Conservation (phyloP, 768 basidiomycete species). For the Flagelloscypha sp. region DNA sequence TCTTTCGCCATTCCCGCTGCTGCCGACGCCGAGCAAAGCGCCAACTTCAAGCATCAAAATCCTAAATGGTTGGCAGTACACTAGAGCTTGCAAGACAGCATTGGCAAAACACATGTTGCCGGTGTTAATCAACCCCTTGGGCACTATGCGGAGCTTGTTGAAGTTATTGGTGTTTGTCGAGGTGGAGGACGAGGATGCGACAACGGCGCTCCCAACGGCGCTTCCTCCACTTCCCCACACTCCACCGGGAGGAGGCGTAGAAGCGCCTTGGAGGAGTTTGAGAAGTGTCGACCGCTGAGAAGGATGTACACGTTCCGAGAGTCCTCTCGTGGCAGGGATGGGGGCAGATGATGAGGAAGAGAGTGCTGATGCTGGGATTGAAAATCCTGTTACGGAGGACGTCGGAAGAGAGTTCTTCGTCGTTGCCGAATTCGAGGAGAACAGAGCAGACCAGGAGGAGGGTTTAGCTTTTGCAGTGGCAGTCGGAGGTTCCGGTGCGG, state of each 20-base stretch:
- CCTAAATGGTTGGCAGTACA: slow-evolving; percentile 86
- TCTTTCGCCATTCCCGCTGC: slow-evolving; percentile 20
- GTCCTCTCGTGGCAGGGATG: slow-evolving; percentile 25
- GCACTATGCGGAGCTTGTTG: no score
- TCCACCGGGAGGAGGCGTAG: slow-evolving; percentile 12
- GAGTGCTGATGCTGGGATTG: slow-evolving; percentile 45
- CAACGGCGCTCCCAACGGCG: slow-evolving; percentile 6
- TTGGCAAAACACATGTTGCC: slow-evolving; percentile 99
- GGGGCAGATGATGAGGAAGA: slow-evolving; percentile 17
- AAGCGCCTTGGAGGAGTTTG: no score
- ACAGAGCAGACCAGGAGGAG: no score
- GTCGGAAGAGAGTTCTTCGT: slow-evolving; percentile 58
- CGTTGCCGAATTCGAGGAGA: no score
- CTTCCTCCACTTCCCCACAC: slow-evolving; percentile 13
- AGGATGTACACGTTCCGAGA: no score
- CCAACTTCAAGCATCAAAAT: slow-evolving; percentile 68
- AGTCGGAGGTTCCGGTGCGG: slow-evolving; percentile 5
- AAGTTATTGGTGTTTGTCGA: no score
- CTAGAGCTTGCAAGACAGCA: slow-evolving; percentile 81
- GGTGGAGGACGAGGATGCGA: background rate
- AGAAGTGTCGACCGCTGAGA: no score
- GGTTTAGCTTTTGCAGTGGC: slow-evolving; percentile 27
- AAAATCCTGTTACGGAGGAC: slow-evolving; percentile 67
- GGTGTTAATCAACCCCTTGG: slow-evolving; percentile 84
- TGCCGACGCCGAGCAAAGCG: slow-evolving; percentile 31